Conservation (phyloP, 257 asterid species). For the Misopates orontium region DNA sequence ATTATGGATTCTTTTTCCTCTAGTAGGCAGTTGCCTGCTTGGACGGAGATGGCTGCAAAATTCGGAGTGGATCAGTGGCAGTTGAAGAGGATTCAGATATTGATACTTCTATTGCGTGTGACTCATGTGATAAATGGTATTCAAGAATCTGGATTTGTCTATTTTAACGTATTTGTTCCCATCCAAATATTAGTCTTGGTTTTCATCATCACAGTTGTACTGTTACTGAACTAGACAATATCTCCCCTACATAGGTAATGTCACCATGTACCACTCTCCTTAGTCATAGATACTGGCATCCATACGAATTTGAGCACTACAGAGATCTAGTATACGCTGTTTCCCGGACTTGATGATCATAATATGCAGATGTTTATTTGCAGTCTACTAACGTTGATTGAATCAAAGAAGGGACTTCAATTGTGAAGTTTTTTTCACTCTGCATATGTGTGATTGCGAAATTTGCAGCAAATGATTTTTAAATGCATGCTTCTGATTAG, state of each 20-base stretch:
- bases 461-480: conserved; percentile 12
- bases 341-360: conserved; percentile 5
- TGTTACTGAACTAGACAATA: neutral
- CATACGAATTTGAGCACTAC: neutral
- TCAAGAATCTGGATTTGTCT: neutral
- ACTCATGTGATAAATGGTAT: conserved; percentile 93
- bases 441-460: conserved; percentile 13
- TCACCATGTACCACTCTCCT: neutral
- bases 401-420: conserved; percentile 8
- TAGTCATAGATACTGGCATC: neutral
- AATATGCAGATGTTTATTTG: neutral
- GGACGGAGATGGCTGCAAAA: conserved; percentile 92
- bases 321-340: neutral
- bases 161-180: neutral
- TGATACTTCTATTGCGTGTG: conserved; percentile 99
- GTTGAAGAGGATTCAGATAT: conserved; percentile 71
- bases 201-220: neutral
- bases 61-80: conserved; percentile 66
- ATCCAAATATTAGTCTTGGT: neutral
- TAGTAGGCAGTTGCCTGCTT: conserved; percentile 97
- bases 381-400: neutral
- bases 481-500: conserved; percentile 26
- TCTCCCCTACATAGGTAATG: neutral
- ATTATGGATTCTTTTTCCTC: conserved; percentile 42
- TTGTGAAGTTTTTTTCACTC: conserved; percentile 11